Evolutionary conservation across 2,329 filamentous ascomycete genomes (phyloP), one percentile per base, ranked within the genome.

Genomic region (Tolypocladium tundrense): DNA sequence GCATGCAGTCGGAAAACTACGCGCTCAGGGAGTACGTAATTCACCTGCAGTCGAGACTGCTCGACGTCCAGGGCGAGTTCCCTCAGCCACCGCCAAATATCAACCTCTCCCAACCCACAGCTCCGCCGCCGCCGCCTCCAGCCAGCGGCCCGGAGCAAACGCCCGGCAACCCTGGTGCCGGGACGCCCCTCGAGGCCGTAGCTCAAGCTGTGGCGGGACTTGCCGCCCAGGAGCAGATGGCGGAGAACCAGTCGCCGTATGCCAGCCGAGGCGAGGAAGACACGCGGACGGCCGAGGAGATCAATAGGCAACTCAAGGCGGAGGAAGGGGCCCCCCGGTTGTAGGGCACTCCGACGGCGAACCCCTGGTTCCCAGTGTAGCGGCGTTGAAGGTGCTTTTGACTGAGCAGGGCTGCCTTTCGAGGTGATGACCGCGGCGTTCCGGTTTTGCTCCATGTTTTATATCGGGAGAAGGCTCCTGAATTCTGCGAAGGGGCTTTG

Each of bases 21-120:
- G 85, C 89, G 61, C 79, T 99, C 48, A 87, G 92, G 64, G 91
- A 97, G 71, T 97, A 97, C 74, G 88, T 97, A 64, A 88, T 97
- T 69, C 88, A 88, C 65, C 80, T 99, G 19, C 94, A 99, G 72
- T 88, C 88, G 6, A 86, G 90, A 45, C 81, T 97, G 41, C 80
- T 97, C 60, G 92, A 97, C 64, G 82, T 86, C 3, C 86, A 91
- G 66, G 88, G 88, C 68, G 91, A 96, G 64, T 86, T 89, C 57
- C 94, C 94, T 1, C 88, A 88, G 60, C 87, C 92, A 11, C 93
- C 93, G 1, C 79, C 88, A 1, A 90, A 90, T 64, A 81, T 96
- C 62, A 89, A 90, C 66, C 77, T 96, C 35, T 69, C 70, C 45
- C 71, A 64, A 56, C 68, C 69, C 11, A 48, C 63, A 9, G 58